Percentiles rank a stretch among this genome's conserved stretches.
These are phyloP conservation scores for Starmerella bombicola DNA, from an alignment of 805 yeast species.

Conservation along the genomic window DNA sequence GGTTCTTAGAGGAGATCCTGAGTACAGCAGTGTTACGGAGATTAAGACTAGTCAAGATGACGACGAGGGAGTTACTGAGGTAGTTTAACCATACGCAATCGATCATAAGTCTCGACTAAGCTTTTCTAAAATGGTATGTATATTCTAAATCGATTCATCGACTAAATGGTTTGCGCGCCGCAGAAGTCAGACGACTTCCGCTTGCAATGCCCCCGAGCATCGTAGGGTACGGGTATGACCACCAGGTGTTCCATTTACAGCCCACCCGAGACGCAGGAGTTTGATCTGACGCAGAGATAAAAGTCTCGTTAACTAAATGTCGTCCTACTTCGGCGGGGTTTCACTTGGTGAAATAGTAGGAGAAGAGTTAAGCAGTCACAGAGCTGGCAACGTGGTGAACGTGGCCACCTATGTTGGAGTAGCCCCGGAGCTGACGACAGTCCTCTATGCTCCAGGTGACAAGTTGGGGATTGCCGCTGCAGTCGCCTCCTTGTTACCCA, in stretches of 20 bases:
- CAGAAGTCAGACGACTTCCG: too few relatives aligned
- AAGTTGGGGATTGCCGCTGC: conserved; percentile 49
- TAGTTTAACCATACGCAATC: conserved; percentile 9
- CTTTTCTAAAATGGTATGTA: too few relatives aligned
- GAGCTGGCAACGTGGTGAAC: conserved; percentile 6
- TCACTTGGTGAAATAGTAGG: neutral
- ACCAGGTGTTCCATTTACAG: too few relatives aligned
- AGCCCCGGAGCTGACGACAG: conserved; percentile 60
- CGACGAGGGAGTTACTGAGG: conserved; percentile 12
- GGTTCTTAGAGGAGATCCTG: conserved; percentile 81
- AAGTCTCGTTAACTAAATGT: too few relatives aligned
- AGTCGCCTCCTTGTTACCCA: conserved; percentile 67
- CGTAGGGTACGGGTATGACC: too few relatives aligned
- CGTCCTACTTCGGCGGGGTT: conserved; percentile 15
- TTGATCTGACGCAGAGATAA: too few relatives aligned
- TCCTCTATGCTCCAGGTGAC: conserved; percentile 62
- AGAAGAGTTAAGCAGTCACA: neutral
- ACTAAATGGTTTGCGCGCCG: too few relatives aligned
- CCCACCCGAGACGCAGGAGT: too few relatives aligned
- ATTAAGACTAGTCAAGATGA: conserved; percentile 7
- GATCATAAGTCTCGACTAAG: too few relatives aligned
- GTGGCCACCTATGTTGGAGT: conserved; percentile 20
- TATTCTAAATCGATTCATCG: too few relatives aligned
- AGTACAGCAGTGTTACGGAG: conserved; percentile 9
- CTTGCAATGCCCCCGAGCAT: too few relatives aligned